Evolutionary conservation across 2,329 filamentous ascomycete genomes (phyloP), one percentile per base, ranked within the genome.

Genomic region (Xylariales sp.): DNA sequence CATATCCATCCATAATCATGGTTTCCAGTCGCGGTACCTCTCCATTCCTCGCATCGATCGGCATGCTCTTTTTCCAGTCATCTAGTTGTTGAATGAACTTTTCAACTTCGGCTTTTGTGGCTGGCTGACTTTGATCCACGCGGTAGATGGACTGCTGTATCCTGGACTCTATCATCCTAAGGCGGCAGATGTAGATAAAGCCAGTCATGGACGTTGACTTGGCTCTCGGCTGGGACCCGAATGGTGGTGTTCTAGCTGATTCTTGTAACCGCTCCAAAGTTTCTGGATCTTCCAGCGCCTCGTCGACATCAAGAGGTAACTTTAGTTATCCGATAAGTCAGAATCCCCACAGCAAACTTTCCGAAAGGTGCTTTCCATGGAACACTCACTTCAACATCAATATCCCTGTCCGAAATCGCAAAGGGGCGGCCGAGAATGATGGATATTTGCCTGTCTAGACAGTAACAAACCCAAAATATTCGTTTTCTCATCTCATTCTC

Each of bases 381-480:
- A n/a, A n/a, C n/a, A n/a, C n/a, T n/a, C n/a, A n/a, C n/a, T 33
- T 49, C 47, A 11, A 49, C 44, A 37, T 54, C 49, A 30, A 55
- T 53, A 36, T 56, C 52, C 25, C 48, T 40, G 29, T 60, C 54
- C 4, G 56, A 48, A 17, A 60, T 54, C 8, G 51, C 50, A 38
- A 57, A 56, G 2, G 53, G 53, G 27, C 55, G 41, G 2, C 56
- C 56, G n/a, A 58, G 42, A 5, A 52, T 49, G 23, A 56, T 57
- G 3, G 53, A 59, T 4, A 57, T 45, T 20, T 55, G 49, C 18
- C 57, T 50, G 41, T 60, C 57, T 6, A 59, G 46, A 28, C 42
- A 53, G 40, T 60, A 60, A 29, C 52, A 53, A 4, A 47, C 47
- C 56, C 56, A 59, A 33, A 60, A 60, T 4, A 57, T 41, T 12